A percentile compares a stretch with the other conserved stretches of the same genome.
phyloP scores from a whole-genome alignment of 495 filamentous ascomycete species.

The Eremomyces bilateralis region DNA sequence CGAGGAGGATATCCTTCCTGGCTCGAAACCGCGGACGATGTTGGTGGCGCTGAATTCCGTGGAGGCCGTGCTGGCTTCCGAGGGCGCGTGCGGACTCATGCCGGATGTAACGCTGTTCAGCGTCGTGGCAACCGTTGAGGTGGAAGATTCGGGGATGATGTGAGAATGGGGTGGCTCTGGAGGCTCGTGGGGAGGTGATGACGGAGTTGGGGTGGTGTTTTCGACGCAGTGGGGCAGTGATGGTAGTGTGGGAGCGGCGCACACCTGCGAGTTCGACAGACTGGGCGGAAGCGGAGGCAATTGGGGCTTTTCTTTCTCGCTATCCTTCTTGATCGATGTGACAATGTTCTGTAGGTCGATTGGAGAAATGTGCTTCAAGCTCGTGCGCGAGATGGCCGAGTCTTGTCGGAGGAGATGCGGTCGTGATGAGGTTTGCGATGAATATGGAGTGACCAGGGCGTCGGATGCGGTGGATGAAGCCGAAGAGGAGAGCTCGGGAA shows the following conservation, averaged over 20 bases:
- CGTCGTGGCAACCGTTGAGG: slow-evolving; percentile 18
- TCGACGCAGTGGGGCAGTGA: slow-evolving; percentile 29
- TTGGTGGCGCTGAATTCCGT: slow-evolving; percentile 41
- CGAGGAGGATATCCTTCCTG: slow-evolving; percentile 50
- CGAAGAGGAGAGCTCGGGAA: slow-evolving; percentile 79
- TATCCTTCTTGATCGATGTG: slow-evolving; percentile 60
- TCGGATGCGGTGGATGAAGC: slow-evolving; percentile 57
- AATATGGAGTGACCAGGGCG: slow-evolving; percentile 28
- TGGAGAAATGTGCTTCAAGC: slow-evolving; percentile 80
- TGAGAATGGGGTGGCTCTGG: slow-evolving; percentile 7
- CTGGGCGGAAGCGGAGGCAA: slow-evolving; percentile 21
- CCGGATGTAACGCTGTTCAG: slow-evolving; percentile 3
- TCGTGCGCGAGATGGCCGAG: slow-evolving; percentile 30
- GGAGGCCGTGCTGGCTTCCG: slow-evolving; percentile 17
- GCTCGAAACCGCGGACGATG: slow-evolving; percentile 74
- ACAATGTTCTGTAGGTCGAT: slow-evolving; percentile 79
- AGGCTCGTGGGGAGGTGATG: slow-evolving; percentile 8
- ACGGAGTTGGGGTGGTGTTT: slow-evolving; percentile 13
- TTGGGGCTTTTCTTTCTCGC: slow-evolving; percentile 35
- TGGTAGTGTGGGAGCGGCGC: slow-evolving; percentile 18
- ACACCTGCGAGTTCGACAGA: background rate
- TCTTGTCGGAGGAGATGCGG: slow-evolving; percentile 34
- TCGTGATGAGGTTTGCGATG: slow-evolving; percentile 31
- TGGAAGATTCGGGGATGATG: slow-evolving; percentile 16
- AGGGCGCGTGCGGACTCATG: slow-evolving; percentile 13